Evolutionary conservation across 345 rosid species (phyloP), one percentile per base, ranked within the genome.

Genomic region (Rhizophora apiculata): DNA sequence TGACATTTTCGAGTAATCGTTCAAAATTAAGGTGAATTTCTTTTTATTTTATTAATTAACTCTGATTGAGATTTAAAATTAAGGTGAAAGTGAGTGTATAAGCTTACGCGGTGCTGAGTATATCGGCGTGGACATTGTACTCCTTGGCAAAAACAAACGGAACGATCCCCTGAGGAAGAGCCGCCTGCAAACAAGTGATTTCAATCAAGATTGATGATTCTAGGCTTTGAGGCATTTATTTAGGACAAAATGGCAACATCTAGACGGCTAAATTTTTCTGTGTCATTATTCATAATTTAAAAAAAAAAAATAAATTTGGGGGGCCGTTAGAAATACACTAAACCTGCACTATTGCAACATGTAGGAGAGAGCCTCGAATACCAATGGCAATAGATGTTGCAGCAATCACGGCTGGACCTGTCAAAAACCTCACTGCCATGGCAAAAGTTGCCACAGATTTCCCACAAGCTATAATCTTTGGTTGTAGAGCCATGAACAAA

Each of bases 401-500:
- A 63, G 96, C 96, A 63, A 90, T 90, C 29, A 90, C 96, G 2
- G 96, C 96, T 2, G 96, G 96, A 16, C 96, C 93, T 1, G 91
- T 88, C 77, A 90, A 65, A 77, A 90, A 90, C 72, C 96, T 79
- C 20, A 90, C 93, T 0, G 93, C 93, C 96, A 90, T 88, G 13
- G 96, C 83, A 67, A 88, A 90, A 21, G 86, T 73, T 11, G 96
- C 96, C 69, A 90, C 93, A 26, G 93, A 84, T 78, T 88, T 90
- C 18, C 96, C 93, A 52, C 96, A 88, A 0, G 96, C 88, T 69
- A 90, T 88, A 3, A 90, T 78, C 78, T 83, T 90, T 31, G 96
- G 96, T 84, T 90, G 93, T 64, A 88, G 54, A 5, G 96, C 96
- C 96, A 90, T 90, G 83, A 90, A 90, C 29, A 88, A 81, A 26